Percentiles rank a stretch among this genome's conserved stretches.
Conservation (phyloP, 2,329 filamentous ascomycete species). For the Aspergillus sp. region DNA sequence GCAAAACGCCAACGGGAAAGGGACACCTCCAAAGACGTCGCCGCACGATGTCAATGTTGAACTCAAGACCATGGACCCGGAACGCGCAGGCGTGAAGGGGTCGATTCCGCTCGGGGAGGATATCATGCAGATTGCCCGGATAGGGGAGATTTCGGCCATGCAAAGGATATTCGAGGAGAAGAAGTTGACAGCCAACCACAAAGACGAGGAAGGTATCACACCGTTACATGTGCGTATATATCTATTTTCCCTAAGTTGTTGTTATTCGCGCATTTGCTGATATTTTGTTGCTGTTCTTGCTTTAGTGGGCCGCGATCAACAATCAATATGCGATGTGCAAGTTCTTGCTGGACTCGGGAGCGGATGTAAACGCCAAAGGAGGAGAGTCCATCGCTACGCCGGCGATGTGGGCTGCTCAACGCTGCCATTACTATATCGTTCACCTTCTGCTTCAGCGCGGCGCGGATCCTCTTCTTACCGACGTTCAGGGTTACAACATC, state of each 20-base stretch:
- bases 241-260: not conserved
- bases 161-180: slow-evolving; percentile 81
- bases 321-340: slow-evolving; percentile 97
- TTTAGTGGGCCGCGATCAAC: slow-evolving; percentile 96
- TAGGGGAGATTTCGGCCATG: slow-evolving; percentile 80
- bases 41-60: slow-evolving; percentile 30
- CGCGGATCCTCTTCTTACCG: slow-evolving; percentile 84
- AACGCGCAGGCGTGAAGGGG: slow-evolving; percentile 24
- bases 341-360: slow-evolving; percentile 78
- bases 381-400: slow-evolving; percentile 92
- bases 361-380: slow-evolving; percentile 89
- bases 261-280: not conserved
- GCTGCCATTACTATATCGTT: slow-evolving; percentile 94
- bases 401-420: slow-evolving; percentile 93
- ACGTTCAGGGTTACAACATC: slow-evolving; percentile 96
- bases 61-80: slow-evolving; percentile 30
- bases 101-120: slow-evolving; percentile 57
- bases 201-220: slow-evolving; percentile 88
- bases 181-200: slow-evolving; percentile 73
- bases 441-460: slow-evolving; percentile 85
- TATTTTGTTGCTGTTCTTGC: slow-evolving; percentile 7
- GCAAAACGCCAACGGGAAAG: slow-evolving; percentile 24
- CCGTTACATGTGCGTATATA: slow-evolving; percentile 71
- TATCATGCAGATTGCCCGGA: slow-evolving; percentile 88
- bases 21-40: slow-evolving; percentile 26